Conservation (phyloP, 768 basidiomycete species). For the Tephrocybe sp. region DNA sequence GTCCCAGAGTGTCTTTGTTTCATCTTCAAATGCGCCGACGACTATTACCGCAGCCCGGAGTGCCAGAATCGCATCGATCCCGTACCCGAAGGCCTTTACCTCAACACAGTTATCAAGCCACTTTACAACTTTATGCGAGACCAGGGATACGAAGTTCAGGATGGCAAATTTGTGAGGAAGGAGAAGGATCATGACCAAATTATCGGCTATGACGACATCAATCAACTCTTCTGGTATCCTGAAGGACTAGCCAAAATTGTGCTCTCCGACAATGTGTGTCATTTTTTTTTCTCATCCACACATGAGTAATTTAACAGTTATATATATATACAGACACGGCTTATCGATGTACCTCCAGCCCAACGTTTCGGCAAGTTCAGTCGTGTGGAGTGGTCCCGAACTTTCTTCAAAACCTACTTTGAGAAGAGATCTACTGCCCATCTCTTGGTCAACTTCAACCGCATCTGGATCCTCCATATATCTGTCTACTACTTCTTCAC, state of each 20-base stretch:
- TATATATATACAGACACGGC: conserved; percentile 74
- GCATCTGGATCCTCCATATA: conserved; percentile 96
- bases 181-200: conserved; percentile 95
- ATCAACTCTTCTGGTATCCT: conserved; percentile 99
- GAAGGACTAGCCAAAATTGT: conserved; percentile 95
- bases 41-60: conserved; percentile 97
- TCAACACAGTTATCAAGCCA: conserved; percentile 89
- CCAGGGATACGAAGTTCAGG: conserved; percentile 93
- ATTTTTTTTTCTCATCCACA: conserved; percentile 11
- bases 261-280: conserved; percentile 76
- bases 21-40: conserved; percentile 99
- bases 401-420: conserved; percentile 98
- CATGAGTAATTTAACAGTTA: conserved; percentile 1
- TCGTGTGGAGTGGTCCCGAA: conserved; percentile 88
- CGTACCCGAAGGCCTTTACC: conserved; percentile 91
- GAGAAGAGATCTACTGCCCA: conserved; percentile 94
- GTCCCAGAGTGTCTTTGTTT: conserved; percentile 97
- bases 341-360: conserved; percentile 87
- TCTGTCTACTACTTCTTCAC: conserved; percentile 96
- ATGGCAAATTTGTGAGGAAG: conserved; percentile 90
- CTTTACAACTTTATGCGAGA: conserved; percentile 95
- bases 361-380: conserved; percentile 93
- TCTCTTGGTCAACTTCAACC: conserved; percentile 98
- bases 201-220: conserved; percentile 99
- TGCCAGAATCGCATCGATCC: conserved; percentile 94